Conservation (phyloP, 2,329 filamentous ascomycete species). For the Aspergillus brunneoviolaceus region DNA sequence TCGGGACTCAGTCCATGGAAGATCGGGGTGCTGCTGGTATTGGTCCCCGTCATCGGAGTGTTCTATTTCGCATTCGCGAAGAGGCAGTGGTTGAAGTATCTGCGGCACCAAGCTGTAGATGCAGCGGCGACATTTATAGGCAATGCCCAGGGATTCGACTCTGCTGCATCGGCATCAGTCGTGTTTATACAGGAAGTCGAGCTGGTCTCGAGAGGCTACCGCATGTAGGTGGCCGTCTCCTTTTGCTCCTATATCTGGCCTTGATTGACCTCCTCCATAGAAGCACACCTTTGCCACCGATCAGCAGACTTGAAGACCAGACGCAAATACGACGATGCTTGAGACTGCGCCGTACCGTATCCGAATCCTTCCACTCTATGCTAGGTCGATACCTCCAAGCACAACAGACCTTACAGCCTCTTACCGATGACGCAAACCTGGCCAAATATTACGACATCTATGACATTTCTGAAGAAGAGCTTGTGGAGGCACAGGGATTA, state of each 20-base stretch:
- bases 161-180: slow-evolving; percentile 71
- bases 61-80: slow-evolving; percentile 71
- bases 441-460: slow-evolving; percentile 93
- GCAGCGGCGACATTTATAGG: slow-evolving; percentile 68
- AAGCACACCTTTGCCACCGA: slow-evolving; percentile 86
- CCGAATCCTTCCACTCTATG: slow-evolving; percentile 66
- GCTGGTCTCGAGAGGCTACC: slow-evolving; percentile 85
- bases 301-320: slow-evolving; percentile 83
- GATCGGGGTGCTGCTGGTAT: slow-evolving; percentile 38
- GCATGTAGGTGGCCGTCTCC: slow-evolving; percentile 59
- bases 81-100: slow-evolving; percentile 77
- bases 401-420: slow-evolving; percentile 65
- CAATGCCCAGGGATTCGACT: slow-evolving; percentile 78
- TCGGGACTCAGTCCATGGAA: slow-evolving; percentile 41
- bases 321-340: slow-evolving; percentile 76
- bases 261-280: slow-evolving; percentile 47
- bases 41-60: slow-evolving; percentile 55
- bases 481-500: slow-evolving; percentile 66
- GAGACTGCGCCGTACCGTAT: slow-evolving; percentile 74
- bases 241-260: slow-evolving; percentile 14
- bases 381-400: slow-evolving; percentile 72
- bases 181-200: slow-evolving; percentile 93
- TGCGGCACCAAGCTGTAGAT: slow-evolving; percentile 71
- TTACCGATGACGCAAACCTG: slow-evolving; percentile 77
- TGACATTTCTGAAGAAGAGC: slow-evolving; percentile 71